Base-by-base conservation (phyloP, 73 alveolate genomes). In the Paramecium sonneborni region DNA sequence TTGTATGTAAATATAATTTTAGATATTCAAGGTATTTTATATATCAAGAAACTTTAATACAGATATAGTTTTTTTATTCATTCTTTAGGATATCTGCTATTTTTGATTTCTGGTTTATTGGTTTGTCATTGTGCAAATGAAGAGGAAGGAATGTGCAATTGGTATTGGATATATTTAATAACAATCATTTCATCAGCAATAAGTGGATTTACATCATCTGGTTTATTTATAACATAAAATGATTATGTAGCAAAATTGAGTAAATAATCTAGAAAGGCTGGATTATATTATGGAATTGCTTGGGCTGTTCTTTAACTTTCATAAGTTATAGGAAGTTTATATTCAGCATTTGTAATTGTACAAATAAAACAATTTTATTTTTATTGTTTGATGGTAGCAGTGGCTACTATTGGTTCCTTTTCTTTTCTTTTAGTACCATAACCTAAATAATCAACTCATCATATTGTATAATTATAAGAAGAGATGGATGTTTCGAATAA, bases 121-220 rank as follows among this genome's bases (percentile, higher is more conserved):
- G 58, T 74, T 32, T 74, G 87, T 32, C 14, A 24, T 67, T 67
- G 84, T 32, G 84, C 84, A 30, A n/a, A 26, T 74, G n/a, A 38
- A 35, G 39, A 35, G 2, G 68, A 14, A 6, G 57, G 57, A 28
- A 32, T 30, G 21, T 21, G 46, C 11, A 74, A 9, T 74, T 3
- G 21, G n/a, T 21, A 32, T 18, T 74, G 87, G 87, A 74, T 74
- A 14, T 21, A 30, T 8, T 52, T 52, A 18, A 7, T 52, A 7
- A 74, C 87, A 3, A 74, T 74, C 14, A 7, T 74, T n/a, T 21
- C 87, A 74, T 74, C 87, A 0, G 87, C 87, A 15, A 18, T 74
- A 3, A 74, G 87, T 74, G 87, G 87, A 34, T 74, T 74, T 37
- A 21, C 67, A 9, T 74, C 87, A 4, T 74, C 87, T 38, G 87